Conservation (phyloP, 192 early-diverging fungal species). For the Coemansia biformis region DNA sequence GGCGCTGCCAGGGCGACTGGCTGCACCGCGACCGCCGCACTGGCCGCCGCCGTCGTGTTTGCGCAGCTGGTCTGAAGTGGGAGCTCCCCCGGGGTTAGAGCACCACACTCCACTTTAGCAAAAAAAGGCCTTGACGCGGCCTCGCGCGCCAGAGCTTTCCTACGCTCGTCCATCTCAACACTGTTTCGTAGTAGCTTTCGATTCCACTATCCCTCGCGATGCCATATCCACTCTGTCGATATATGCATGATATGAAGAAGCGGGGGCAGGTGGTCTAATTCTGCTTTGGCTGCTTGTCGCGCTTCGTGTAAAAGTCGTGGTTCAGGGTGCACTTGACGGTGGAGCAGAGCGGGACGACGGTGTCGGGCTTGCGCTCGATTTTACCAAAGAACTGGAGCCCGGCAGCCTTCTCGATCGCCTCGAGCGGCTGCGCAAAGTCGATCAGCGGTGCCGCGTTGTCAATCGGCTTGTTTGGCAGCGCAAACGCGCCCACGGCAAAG, state of each 20-base stretch:
- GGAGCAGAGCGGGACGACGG: slow-evolving; percentile 38
- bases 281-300: neutral
- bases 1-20: neutral
- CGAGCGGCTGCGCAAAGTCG: slow-evolving; percentile 66
- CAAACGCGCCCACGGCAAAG: slow-evolving; percentile 65
- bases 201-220: no score
- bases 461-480: slow-evolving; percentile 78
- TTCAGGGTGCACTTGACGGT: slow-evolving; percentile 34
- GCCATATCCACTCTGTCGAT: no score
- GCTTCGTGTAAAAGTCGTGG: slow-evolving; percentile 39
- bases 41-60: slow-evolving; percentile 17
- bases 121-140: no score
- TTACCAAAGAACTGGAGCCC: slow-evolving; percentile 68
- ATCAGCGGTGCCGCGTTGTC: slow-evolving; percentile 59
- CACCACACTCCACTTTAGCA: neutral
- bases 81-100: neutral
- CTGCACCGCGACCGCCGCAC: slow-evolving; percentile 8
- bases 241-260: no score
- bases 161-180: no score
- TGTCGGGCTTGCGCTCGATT: slow-evolving; percentile 37
- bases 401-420: slow-evolving; percentile 64
- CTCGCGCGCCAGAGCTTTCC: no score
- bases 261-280: no score
- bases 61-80: slow-evolving; percentile 24
- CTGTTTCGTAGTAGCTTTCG: no score